These are phyloP conservation scores for Arthrobotrys sinensis DNA, from an alignment of 2,329 filamentous ascomycete species.

Conservation along the genomic window DNA sequence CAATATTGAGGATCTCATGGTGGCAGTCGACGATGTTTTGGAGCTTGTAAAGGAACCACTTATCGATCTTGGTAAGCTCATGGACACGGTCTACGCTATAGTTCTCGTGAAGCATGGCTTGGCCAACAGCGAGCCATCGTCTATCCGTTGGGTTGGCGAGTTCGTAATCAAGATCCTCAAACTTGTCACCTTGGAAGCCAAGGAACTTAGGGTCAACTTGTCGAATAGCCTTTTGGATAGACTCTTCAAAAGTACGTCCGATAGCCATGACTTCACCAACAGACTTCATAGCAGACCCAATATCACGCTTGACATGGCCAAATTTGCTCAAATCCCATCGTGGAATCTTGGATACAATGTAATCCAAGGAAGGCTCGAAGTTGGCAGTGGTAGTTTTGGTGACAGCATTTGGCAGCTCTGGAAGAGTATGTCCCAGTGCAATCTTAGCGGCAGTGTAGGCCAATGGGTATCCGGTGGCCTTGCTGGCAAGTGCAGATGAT, in stretches of 20 bases:
- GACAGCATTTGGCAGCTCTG: slow-evolving; percentile 96
- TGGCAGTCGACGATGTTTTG: slow-evolving; percentile 96
- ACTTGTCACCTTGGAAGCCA: slow-evolving; percentile 95
- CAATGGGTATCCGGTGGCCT: slow-evolving; percentile 96
- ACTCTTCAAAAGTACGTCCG: slow-evolving; percentile 97
- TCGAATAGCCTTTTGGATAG: slow-evolving; percentile 98
- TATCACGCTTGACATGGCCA: slow-evolving; percentile 97
- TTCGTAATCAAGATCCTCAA: slow-evolving; percentile 90
- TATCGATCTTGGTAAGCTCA: slow-evolving; percentile 97
- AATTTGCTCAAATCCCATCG: slow-evolving; percentile 99
- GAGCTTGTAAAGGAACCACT: slow-evolving; percentile 99
- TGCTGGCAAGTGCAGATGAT: slow-evolving; percentile 95
- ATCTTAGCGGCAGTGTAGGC: slow-evolving; percentile 99
- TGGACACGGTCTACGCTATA: slow-evolving; percentile 94
- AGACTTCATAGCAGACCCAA: slow-evolving; percentile 98
- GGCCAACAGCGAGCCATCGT: slow-evolving; percentile 95
- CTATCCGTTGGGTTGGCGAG: slow-evolving; percentile 95
- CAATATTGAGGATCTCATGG: slow-evolving; percentile 85
- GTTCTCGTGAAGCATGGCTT: slow-evolving; percentile 97
- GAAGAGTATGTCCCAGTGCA: slow-evolving; percentile 92
- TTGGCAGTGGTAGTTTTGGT: slow-evolving; percentile 99
- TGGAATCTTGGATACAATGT: slow-evolving; percentile 98
- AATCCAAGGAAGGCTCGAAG: slow-evolving; percentile 97
- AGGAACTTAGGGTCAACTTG: slow-evolving; percentile 93
- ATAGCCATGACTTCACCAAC: slow-evolving; percentile 99